A percentile compares a stretch with the other conserved stretches of the same genome.
phyloP scores from a whole-genome alignment of 2,329 filamentous ascomycete genomes.

The Colletotrichum falcatum region DNA sequence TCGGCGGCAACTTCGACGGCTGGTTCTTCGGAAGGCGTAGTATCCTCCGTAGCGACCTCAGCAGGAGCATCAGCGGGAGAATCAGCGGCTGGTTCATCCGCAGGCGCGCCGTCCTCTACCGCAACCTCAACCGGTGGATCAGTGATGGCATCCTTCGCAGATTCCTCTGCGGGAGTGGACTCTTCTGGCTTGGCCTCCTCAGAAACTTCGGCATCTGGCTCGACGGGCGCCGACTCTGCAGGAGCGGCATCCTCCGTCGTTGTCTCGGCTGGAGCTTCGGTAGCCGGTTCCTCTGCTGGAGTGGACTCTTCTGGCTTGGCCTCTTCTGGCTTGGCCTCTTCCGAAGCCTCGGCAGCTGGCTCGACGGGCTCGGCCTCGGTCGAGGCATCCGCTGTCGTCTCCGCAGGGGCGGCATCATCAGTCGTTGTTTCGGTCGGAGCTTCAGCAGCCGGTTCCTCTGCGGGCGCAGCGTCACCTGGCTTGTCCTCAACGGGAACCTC shows the following conservation, averaged over 20 bases:
- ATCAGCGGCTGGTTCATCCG: neutral
- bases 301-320: neutral
- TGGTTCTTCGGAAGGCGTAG: too few species aligned
- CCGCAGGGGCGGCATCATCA: neutral
- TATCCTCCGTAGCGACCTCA: neutral
- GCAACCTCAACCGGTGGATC: neutral
- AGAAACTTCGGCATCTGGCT: neutral
- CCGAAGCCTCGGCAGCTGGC: neutral
- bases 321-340: neutral
- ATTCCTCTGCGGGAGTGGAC: neutral
- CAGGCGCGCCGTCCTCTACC: neutral
- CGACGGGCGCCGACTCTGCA: neutral
- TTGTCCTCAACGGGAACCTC: neutral
- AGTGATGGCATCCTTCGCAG: neutral
- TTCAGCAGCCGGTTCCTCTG: constrained; percentile 3
- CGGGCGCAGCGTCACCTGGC: neutral
- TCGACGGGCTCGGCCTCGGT: too few species aligned
- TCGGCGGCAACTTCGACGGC: neutral
- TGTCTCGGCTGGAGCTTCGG: neutral
- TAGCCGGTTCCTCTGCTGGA: neutral
- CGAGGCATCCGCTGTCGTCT: neutral
- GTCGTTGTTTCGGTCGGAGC: neutral
- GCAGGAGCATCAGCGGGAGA: neutral
- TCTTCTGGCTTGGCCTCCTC: neutral
- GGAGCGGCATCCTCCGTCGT: neutral